Evolutionary conservation across 2,329 filamentous ascomycete genomes (phyloP), one percentile per base, ranked within the genome.

Genomic region (Fusarium mangiferae): DNA sequence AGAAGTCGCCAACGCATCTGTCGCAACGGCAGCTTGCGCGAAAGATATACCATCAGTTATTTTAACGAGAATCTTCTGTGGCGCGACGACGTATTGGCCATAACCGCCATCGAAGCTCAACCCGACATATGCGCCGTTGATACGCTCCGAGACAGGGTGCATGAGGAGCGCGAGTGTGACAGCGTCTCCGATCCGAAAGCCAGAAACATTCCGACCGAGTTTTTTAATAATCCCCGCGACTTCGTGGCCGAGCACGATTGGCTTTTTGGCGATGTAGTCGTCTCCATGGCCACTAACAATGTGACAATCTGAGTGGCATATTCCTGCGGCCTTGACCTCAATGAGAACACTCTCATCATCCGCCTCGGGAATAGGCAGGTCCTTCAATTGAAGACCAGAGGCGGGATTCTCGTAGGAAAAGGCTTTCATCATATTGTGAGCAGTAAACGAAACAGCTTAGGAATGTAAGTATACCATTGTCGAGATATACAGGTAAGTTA

Each of bases 381-480:
- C 44, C 14, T 20, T 45, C 7, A 14, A 3, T 14, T 45, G 44
- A 14, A 45, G 44, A 9, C 44, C 12, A 18, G 26, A 7, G 17
- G 11, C 1, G 7, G 24, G 24, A 26, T 26, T 14, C 0, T 45
- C 24, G 13, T 45, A 45, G 12, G 17, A 45, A 20, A 45, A 45
- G 44, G 24, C 44, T 20, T 26, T 45, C 24, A 45, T 26, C 24
- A 45, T 45, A 6, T n/a, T n/a, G 22, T 41, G 22, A 41, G 22
- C 14, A n/a, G 39, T 7, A 5, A 46, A 14, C 6, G 24, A 46
- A 28, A 7, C 44, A 46, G 44, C 12, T 46, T 20, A 9, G 12
- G 28, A 20, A 4, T n/a, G 1, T 10, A 10, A n/a, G 39, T 41
- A n/a, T 8, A 9, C 10, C 0, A 6, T n/a, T 9, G 7, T 9